These are phyloP conservation scores for Imleria badia DNA, from an alignment of 768 basidiomycete genomes.

Conservation along the genomic window DNA sequence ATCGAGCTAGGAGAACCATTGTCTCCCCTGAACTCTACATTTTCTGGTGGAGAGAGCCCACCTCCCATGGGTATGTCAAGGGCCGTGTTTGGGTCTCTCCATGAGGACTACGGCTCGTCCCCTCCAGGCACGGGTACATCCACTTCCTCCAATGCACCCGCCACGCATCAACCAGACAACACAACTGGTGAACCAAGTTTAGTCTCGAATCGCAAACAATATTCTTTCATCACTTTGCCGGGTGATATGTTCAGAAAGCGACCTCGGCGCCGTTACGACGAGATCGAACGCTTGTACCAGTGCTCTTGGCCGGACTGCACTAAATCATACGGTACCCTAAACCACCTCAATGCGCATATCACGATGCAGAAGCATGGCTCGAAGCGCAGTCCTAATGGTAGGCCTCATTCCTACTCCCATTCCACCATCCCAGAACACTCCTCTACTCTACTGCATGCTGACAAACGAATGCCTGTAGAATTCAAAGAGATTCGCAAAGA, in stretches of 20 bases:
- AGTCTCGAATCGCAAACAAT: conserved; percentile 60
- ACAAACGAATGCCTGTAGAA: conserved; percentile 48
- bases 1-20: conserved; percentile 47
- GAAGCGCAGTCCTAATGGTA: conserved; percentile 89
- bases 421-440: not conserved
- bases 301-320: conserved; percentile 79
- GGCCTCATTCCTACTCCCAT: conserved; percentile 28
- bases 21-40: conserved; percentile 55
- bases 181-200: conserved; percentile 27
- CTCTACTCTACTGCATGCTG: not conserved
- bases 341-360: conserved; percentile 97
- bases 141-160: conserved; percentile 46
- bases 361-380: conserved; percentile 96
- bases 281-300: conserved; percentile 91
- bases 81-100: conserved; percentile 44
- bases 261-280: conserved; percentile 85
- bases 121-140: conserved; percentile 65
- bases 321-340: conserved; percentile 91
- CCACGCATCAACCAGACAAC: conserved; percentile 25
- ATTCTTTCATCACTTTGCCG: conserved; percentile 78
- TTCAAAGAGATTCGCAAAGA: conserved; percentile 97
- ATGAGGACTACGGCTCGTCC: conserved; percentile 56
- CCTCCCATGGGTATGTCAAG: conserved; percentile 32
- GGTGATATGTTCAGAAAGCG: conserved; percentile 82
- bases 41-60: conserved; percentile 42